phyloP scores from a whole-genome alignment of 805 yeast species.

The Myxozyma neotropica region DNA sequence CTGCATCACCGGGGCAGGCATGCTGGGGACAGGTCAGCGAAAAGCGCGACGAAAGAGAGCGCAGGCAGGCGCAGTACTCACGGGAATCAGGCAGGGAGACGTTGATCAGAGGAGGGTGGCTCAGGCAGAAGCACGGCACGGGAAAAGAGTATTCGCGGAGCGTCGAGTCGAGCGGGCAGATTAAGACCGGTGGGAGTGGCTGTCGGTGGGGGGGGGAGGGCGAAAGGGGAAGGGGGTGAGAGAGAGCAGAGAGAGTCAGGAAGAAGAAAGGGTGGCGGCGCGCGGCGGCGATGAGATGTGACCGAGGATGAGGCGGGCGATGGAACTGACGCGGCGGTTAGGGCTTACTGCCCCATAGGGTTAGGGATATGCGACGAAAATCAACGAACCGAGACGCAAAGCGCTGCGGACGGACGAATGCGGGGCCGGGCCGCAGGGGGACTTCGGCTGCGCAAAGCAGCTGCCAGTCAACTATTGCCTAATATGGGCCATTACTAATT shows the following conservation, averaged over 20 bases:
- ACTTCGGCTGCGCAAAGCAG: no score
- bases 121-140: background rate
- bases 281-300: slow-evolving; percentile 16
- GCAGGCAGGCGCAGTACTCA: no score
- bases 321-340: slow-evolving; percentile 1
- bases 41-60: no score
- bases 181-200: no score
- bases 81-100: slow-evolving; percentile 5
- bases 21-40: background rate
- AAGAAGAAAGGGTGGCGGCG: slow-evolving; percentile 10
- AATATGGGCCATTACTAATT: no score
- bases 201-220: no score
- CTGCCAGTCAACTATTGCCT: no score
- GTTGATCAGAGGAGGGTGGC: background rate
- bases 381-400: no score
- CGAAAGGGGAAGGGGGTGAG: slow-evolving; percentile 4
- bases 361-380: slow-evolving; percentile 1
- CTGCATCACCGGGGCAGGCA: slow-evolving; percentile 13
- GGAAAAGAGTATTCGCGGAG: background rate
- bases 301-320: slow-evolving; percentile 10
- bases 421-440: background rate
- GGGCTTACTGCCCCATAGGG: slow-evolving; percentile 15
- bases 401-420: slow-evolving; percentile 1
- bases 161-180: no score
- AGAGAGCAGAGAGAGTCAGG: slow-evolving; percentile 1